A percentile compares a stretch with the other conserved stretches of the same genome.
Evolutionary conservation across 2,329 filamentous ascomycete genomes (phyloP).

Genomic region (Chaetomiaceae sp.): DNA sequence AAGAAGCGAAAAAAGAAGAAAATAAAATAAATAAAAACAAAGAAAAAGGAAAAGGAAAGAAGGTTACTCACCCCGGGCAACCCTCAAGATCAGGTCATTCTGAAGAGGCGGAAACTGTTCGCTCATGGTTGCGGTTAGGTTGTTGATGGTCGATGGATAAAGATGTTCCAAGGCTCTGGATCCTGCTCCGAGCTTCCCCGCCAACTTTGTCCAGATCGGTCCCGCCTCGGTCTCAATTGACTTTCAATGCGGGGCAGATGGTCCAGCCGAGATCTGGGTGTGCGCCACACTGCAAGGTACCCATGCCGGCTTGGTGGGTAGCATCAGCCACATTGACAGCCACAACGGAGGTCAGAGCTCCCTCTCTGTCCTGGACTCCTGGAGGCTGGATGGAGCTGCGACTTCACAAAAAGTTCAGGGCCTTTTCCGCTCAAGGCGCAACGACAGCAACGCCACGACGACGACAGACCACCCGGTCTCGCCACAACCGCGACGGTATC

Average conservation of each 20-base stretch:
- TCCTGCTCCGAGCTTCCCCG: not conserved
- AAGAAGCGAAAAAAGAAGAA: not conserved
- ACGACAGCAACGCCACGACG: constrained; percentile 4
- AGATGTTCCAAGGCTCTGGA: not conserved
- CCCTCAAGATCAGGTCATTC: constrained; percentile 87
- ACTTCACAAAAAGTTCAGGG: constrained; percentile 1
- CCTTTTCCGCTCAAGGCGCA: not conserved
- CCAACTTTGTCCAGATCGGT: not conserved
- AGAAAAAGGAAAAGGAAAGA: not conserved
- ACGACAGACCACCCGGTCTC: constrained; percentile 9
- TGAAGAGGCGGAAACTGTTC: constrained; percentile 74
- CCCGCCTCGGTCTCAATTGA: too few relatives aligned
- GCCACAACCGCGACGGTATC: not conserved
- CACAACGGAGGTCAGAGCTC: not conserved
- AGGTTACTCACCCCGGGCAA: constrained; percentile 70
- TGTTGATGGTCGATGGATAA: not conserved
- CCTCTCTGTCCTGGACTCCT: too few relatives aligned
- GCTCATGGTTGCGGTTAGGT: constrained; percentile 49
- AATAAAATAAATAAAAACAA: not conserved
- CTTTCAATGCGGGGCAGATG: constrained; percentile 9
- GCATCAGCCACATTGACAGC: constrained; percentile 10
- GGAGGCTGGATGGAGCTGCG: not conserved
- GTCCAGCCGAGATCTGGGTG: not conserved
- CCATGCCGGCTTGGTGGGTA: not conserved
- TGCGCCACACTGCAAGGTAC: constrained; percentile 15